These are phyloP conservation scores for Nicotiana benthamiana DNA, from an alignment of 257 asterid species.

Conservation along the genomic window DNA sequence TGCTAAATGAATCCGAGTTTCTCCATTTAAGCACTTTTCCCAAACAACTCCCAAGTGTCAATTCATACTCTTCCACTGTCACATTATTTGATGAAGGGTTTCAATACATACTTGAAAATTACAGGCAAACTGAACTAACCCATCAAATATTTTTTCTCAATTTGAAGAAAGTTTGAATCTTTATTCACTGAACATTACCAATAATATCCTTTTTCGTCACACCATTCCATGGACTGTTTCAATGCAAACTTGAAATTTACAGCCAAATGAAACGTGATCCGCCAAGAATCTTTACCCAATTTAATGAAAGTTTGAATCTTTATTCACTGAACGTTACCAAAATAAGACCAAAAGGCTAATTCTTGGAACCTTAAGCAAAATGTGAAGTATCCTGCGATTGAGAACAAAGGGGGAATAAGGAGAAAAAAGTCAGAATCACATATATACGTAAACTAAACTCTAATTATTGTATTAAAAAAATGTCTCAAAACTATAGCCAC, in stretches of 20 bases:
- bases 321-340: not conserved
- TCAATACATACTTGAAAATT: not conserved
- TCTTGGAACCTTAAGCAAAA: not conserved
- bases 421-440: not conserved
- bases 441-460: not conserved
- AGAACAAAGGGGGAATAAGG: not conserved
- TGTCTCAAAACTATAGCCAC: not conserved
- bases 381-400: not conserved
- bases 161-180: not conserved
- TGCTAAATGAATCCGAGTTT: no score
- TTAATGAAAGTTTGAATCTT: not conserved
- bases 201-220: not conserved
- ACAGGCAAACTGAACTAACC: not conserved
- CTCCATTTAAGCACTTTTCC: no score
- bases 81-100: not conserved
- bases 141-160: not conserved
- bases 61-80: not conserved
- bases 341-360: not conserved
- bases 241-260: not conserved
- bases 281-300: not conserved
- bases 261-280: not conserved
- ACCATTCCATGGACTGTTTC: not conserved
- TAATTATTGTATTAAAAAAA: not conserved
- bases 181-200: not conserved
- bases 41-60: no score